Evolutionary conservation across 2,329 filamentous ascomycete genomes (phyloP).

Genomic region (Endoconidiophora laricicola): DNA sequence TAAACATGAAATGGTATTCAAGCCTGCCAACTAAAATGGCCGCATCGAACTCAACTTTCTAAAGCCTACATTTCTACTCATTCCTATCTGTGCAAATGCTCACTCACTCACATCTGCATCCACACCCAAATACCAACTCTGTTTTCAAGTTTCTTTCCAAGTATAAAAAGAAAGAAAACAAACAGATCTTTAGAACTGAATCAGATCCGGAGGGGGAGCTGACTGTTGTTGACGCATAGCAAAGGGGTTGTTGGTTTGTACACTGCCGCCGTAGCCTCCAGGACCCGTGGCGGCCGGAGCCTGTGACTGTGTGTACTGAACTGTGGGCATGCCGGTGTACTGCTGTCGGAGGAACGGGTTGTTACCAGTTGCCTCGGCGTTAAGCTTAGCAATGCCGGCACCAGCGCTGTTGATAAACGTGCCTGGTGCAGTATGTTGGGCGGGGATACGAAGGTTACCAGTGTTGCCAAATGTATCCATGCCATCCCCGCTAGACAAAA

Average conservation of each 20-base stretch:
- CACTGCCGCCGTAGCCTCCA: constrained; percentile 34
- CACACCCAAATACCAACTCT: too few species aligned
- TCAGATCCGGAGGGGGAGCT: constrained; percentile 39
- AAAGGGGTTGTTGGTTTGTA: constrained; percentile 39
- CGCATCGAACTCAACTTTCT: too few species aligned
- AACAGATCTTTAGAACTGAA: constrained; percentile 36
- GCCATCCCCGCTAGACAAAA: constrained; percentile 75
- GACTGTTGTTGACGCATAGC: constrained; percentile 28
- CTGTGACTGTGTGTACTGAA: constrained; percentile 34
- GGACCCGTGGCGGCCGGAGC: constrained; percentile 40
- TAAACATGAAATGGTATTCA: too few species aligned
- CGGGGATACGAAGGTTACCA: constrained; percentile 86
- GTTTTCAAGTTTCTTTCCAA: too few species aligned
- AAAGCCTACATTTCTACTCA: too few species aligned
- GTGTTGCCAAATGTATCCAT: constrained; percentile 96
- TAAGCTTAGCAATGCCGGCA: constrained; percentile 55
- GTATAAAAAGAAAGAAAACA: too few species aligned
- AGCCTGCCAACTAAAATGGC: too few species aligned
- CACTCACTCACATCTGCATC: too few species aligned
- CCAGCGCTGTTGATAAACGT: constrained; percentile 95
- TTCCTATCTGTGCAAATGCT: too few species aligned
- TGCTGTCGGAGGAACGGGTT: constrained; percentile 82
- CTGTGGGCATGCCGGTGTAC: constrained; percentile 58
- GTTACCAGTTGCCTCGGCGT: constrained; percentile 55
- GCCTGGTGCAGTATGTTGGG: constrained; percentile 90